Evolutionary conservation across 139 green algal species (phyloP), one percentile per base, ranked within the genome.

Genomic region (Chlorella sorokiniana): DNA sequence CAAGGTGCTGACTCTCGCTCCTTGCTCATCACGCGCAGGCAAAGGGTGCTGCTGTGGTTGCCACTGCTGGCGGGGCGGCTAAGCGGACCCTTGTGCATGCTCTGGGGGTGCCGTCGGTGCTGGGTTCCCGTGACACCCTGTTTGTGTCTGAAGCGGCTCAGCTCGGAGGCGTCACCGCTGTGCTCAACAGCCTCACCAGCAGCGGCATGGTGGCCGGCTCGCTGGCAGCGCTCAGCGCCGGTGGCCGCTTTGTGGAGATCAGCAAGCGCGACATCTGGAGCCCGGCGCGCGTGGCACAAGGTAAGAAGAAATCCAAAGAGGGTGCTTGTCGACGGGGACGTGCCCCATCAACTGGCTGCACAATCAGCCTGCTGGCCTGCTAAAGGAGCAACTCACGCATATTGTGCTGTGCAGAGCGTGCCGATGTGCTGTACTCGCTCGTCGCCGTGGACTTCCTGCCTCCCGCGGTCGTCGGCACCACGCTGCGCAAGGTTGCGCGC

Each of bases 381-480:
- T 67, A 23, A 4, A 61, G 29, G 59, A 11, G n/a, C 38, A 68
- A 25, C 35, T 4, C 6, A 35, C 20, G 27, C 29, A 38, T 33
- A 6, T 25, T 35, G 2, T 25, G 27, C 23, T 10, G 1, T 52
- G 52, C 78, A 83, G 78, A 97, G 78, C 92, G 95, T 0, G 92
- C 93, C 4, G 95, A 98, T 77, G 87, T 94, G 56, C 33, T 5
- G 2, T 96, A 94, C 85, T 81, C 83, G 9, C 84, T 97, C 69
- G 81, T 98, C 33, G 95, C 95, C 3, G 87, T 98, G 20, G 95
- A 98, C 89, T 96, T 98, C 87, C 83, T 98, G 81, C 91, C 95
- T 0, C 82, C 86, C 14, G 0, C 74, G 4, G 85, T 88, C 8
- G 79, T 97, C 67, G 31, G 81, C 9, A 14, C 44, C 27, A 69